Percentiles rank a stretch among this genome's conserved stretches.
Evolutionary conservation across 1,284 basidiomycete species (phyloP).

Genomic region (Inonotus obliquus): DNA sequence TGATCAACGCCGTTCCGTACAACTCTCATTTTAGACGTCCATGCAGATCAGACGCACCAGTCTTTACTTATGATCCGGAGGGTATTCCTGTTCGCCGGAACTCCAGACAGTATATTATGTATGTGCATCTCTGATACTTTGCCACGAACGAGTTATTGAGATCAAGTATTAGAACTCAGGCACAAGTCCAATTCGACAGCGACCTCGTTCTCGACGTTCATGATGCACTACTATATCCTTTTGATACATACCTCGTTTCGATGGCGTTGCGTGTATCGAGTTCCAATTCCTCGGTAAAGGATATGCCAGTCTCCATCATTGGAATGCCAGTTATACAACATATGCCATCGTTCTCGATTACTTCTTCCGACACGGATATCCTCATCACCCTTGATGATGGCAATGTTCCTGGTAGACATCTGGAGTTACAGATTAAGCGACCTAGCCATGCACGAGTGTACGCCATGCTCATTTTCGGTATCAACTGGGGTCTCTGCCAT

Average conservation of each 20-base stretch:
- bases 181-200: conserved; percentile 52
- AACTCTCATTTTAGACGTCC: not conserved
- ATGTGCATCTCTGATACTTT: conserved; percentile 13
- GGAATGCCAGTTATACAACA: conserved; percentile 40
- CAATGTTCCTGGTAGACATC: conserved; percentile 33
- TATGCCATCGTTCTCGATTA: conserved; percentile 45
- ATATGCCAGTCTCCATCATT: conserved; percentile 37
- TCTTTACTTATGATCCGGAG: conserved; percentile 41
- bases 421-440: conserved; percentile 41
- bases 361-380: conserved; percentile 38
- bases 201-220: conserved; percentile 57
- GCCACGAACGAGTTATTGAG: not conserved
- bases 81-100: conserved; percentile 38
- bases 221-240: conserved; percentile 49
- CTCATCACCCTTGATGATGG: conserved; percentile 22
- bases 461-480: conserved; percentile 41
- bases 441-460: conserved; percentile 42
- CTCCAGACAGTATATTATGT: conserved; percentile 41
- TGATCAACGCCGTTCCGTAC: not conserved
- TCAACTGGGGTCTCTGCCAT: conserved; percentile 52
- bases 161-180: conserved; percentile 41
- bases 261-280: conserved; percentile 41
- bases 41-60: conserved; percentile 25
- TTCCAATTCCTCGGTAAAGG: conserved; percentile 14
- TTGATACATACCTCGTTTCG: conserved; percentile 50